phyloP scores from a whole-genome alignment of 306 rosid genomes.

The Purshia tridentata region DNA sequence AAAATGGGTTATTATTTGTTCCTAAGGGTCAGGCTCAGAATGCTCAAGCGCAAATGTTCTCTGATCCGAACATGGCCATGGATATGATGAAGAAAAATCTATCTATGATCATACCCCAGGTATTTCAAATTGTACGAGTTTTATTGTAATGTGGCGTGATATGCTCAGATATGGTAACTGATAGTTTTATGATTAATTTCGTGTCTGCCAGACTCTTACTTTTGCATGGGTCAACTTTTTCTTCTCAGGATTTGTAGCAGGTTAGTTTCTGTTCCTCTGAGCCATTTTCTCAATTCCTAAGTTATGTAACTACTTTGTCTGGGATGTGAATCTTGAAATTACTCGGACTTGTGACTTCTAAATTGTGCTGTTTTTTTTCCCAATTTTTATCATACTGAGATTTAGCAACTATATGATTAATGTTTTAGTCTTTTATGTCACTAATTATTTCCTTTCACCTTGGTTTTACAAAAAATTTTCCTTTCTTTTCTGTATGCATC shows the following conservation, averaged over 20 bases:
- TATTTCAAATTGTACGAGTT: slow-evolving; percentile 24
- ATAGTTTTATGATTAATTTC: slow-evolving; percentile 12
- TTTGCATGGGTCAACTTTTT: slow-evolving; percentile 99
- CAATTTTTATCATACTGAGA: not conserved
- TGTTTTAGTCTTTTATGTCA: slow-evolving; percentile 5
- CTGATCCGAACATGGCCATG: slow-evolving; percentile 99
- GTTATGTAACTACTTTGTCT: slow-evolving; percentile 4
- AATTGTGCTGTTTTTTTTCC: slow-evolving; percentile 8
- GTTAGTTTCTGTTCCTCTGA: slow-evolving; percentile 37
- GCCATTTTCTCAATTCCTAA: slow-evolving; percentile 4
- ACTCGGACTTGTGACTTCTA: slow-evolving; percentile 10
- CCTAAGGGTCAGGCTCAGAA: slow-evolving; percentile 90
- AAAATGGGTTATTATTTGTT: slow-evolving; percentile 80
- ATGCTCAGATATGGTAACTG: not conserved
- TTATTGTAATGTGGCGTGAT: not conserved
- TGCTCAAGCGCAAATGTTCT: slow-evolving; percentile 97
- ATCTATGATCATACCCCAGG: slow-evolving; percentile 99
- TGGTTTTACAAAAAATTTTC: not conserved
- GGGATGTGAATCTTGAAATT: not conserved
- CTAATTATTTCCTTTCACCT: slow-evolving; percentile 1
- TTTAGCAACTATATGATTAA: not conserved
- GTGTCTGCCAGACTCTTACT: slow-evolving; percentile 83
- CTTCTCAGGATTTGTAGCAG: slow-evolving; percentile 99
- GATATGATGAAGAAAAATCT: slow-evolving; percentile 99
- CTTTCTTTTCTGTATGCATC: not conserved